These are phyloP conservation scores for Zalaria sp. DNA, from an alignment of 2,329 filamentous ascomycete genomes.

Conservation along the genomic window DNA sequence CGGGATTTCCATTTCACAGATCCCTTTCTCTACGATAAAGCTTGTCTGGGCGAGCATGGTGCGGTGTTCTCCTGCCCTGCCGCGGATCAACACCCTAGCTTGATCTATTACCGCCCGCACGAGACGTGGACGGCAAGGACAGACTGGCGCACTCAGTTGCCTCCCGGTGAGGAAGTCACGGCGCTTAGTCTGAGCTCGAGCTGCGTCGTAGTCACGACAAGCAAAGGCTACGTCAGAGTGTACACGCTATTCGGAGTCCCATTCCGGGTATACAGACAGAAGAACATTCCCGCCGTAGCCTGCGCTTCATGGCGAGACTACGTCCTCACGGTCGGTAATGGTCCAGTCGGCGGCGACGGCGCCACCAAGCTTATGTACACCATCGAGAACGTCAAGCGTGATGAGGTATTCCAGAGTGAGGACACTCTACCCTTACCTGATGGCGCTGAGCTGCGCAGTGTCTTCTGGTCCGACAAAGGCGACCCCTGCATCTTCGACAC, in stretches of 20 bases:
- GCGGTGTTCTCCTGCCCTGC: conserved; percentile 74
- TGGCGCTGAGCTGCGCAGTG: conserved; percentile 57
- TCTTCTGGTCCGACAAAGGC: conserved; percentile 89
- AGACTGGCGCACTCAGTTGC: conserved; percentile 85
- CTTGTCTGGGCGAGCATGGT: conserved; percentile 74
- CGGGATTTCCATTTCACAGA: conserved; percentile 97
- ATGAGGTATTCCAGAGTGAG: conserved; percentile 88
- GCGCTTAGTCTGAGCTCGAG: conserved; percentile 85
- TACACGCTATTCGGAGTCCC: conserved; percentile 90
- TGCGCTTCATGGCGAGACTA: conserved; percentile 94
- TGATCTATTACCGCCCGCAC: conserved; percentile 91
- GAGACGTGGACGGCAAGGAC: conserved; percentile 87
- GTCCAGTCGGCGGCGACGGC: conserved; percentile 67
- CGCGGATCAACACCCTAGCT: conserved; percentile 50
- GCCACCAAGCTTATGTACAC: conserved; percentile 70
- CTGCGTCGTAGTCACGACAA: conserved; percentile 81
- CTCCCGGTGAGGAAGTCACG: conserved; percentile 69
- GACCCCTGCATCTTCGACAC: conserved; percentile 96
- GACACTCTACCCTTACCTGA: conserved; percentile 77
- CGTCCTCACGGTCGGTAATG: conserved; percentile 91
- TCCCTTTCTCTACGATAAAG: conserved; percentile 90
- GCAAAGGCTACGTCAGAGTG: conserved; percentile 74
- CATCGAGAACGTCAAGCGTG: conserved; percentile 85
- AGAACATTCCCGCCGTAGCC: conserved; percentile 77
- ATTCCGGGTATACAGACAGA: conserved; percentile 78